Base-by-base conservation (phyloP, 2,329 filamentous ascomycete genomes). In the Shiraia sp. region DNA sequence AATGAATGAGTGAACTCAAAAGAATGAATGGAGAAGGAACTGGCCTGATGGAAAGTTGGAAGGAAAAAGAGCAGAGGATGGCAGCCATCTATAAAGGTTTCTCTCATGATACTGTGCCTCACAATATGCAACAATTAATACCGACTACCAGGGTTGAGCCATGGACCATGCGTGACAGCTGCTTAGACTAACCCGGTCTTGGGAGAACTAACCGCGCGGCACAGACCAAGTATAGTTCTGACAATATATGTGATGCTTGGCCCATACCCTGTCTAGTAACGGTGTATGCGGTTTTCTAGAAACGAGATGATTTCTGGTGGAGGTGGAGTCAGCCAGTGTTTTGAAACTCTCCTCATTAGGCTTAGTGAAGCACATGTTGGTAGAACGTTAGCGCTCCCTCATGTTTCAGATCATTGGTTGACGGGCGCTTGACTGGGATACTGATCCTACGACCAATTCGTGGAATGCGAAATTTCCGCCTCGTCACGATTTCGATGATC, bases 271-370 rank as follows among this genome's bases (percentile, higher is more conserved):
- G 24, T 28, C 36, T 8, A 44, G 45, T 28, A 32, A 46, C 35
- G 47, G 22, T 17, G 17, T 30, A 51, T 56, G 54, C 48, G 40
- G 49, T 29, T 53, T 17, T 39, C 16, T 30, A 15, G 36, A 50
- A 46, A 53, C 47, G 55, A 57, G 47, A 58, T 60, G 56, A 45
- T n/a, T n/a, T n/a, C n/a, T n/a, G n/a, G n/a, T n/a, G n/a, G n/a
- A n/a, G n/a, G n/a, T n/a, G 19, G 19, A 22, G 19, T 22, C 19
- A 38, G 31, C 47, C 44, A 45, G 39, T 45, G 55, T 57, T 58
- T 61, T 50, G 47, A 55, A 55, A 50, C 45, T 29, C 23, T 36
- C 40, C 40, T n/a, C 14, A 53, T 36, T 26, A 19, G 51, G 48
- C 13, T 47, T 55, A 55, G 57, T 36, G 42, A 40, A 29, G 23